Percentiles rank a stretch among this genome's conserved stretches.
Evolutionary conservation across 2,329 filamentous ascomycete species (phyloP).

Genomic region (Arthroderma uncinatum): DNA sequence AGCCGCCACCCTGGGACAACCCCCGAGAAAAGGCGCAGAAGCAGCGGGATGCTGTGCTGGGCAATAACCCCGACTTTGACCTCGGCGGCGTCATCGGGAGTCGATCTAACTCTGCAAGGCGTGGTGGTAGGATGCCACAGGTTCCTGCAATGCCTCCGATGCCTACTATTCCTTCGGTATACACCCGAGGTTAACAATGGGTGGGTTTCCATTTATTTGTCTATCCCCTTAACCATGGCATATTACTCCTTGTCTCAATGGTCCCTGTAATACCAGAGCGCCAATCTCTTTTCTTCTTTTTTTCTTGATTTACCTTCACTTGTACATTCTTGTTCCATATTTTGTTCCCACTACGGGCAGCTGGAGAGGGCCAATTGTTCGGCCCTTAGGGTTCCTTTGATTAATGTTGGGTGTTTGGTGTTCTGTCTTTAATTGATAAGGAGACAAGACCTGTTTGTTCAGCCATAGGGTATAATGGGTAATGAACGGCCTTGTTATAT

Average conservation of each 20-base stretch:
- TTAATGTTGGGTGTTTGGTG: background rate
- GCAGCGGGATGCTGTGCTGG: slow-evolving; percentile 61
- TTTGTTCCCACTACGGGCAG: background rate
- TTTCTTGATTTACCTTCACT: background rate
- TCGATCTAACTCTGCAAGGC: slow-evolving; percentile 15
- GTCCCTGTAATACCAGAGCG: background rate
- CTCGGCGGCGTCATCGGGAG: slow-evolving; percentile 40
- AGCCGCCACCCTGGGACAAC: slow-evolving; percentile 35
- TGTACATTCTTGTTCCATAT: background rate
- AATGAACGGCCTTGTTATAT: background rate
- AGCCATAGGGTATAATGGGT: background rate
- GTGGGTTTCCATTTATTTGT: background rate
- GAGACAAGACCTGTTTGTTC: background rate
- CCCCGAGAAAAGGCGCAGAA: slow-evolving; percentile 40
- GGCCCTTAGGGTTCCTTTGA: background rate
- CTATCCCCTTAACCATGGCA: background rate
- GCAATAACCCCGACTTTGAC: slow-evolving; percentile 76
- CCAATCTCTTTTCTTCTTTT: background rate
- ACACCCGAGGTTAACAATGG: background rate
- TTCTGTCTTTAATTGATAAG: background rate
- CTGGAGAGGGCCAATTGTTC: background rate
- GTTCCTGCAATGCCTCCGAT: slow-evolving; percentile 20
- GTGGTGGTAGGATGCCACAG: slow-evolving; percentile 13
- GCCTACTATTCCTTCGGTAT: background rate
- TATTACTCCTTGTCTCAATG: too few species aligned